Evolutionary conservation across 495 filamentous ascomycete genomes (phyloP).

Genomic region (Talaromyces borbonicus): DNA sequence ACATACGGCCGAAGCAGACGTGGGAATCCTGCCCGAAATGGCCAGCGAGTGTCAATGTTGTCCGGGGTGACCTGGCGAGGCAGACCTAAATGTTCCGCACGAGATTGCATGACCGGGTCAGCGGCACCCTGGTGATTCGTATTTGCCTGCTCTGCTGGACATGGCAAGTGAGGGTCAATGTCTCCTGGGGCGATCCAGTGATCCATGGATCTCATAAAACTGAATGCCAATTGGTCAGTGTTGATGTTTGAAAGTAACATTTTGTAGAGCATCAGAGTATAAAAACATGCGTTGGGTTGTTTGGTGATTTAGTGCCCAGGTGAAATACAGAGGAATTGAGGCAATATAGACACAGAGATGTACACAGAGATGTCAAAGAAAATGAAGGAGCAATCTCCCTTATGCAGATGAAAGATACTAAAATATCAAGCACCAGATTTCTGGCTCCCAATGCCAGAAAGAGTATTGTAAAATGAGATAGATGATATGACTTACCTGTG

Average conservation of each 20-base stretch:
- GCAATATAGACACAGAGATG: too few relatives aligned
- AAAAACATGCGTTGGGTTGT: too few relatives aligned
- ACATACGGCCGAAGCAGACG: too few relatives aligned
- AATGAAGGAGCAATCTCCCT: background rate
- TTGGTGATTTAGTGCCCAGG: too few relatives aligned
- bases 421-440: background rate
- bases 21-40: too few relatives aligned
- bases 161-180: background rate
- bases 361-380: background rate
- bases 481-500: background rate
- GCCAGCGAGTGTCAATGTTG: too few relatives aligned
- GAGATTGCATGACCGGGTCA: background rate
- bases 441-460: background rate
- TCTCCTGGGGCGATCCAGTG: background rate
- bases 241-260: background rate
- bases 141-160: background rate
- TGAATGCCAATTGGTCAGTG: background rate
- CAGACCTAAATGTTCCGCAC: background rate
- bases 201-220: background rate
- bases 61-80: background rate
- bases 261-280: background rate
- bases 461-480: background rate
- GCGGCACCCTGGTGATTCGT: background rate
- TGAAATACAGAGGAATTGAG: background rate
- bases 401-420: background rate